Conservation (phyloP, 306 rosid genomes). For the Sicyos edulis region DNA sequence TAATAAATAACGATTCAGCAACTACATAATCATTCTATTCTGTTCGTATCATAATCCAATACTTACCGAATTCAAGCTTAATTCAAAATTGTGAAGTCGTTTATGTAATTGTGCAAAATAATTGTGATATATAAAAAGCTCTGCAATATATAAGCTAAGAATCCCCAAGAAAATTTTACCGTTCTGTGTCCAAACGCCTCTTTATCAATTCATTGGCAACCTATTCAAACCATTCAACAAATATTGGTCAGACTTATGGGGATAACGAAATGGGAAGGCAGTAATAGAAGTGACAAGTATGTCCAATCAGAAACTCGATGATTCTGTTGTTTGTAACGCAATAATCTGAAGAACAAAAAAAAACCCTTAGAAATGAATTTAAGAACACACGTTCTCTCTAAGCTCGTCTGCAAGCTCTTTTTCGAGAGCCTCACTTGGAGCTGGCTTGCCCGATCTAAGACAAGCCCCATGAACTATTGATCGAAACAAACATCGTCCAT, state of each 20-base stretch:
- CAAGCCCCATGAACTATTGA: constrained; percentile 66
- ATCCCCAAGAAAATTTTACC: constrained; percentile 39
- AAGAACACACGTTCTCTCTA: constrained; percentile 44
- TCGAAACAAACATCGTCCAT: constrained; percentile 87
- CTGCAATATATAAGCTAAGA: background rate
- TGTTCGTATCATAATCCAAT: background rate
- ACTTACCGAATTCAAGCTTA: background rate
- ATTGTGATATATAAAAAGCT: background rate
- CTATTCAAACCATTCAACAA: constrained; percentile 33
- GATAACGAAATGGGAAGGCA: background rate
- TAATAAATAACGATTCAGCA: background rate
- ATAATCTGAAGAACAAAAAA: background rate
- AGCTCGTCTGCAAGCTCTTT: constrained; percentile 86
- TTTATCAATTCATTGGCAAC: constrained; percentile 75
- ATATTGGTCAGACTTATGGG: constrained; percentile 6
- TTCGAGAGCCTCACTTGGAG: constrained; percentile 52
- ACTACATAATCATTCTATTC: background rate
- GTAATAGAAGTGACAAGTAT: background rate
- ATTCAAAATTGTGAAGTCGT: background rate
- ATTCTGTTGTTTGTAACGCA: constrained; percentile 6
- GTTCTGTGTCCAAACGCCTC: constrained; percentile 55
- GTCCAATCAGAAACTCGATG: background rate
- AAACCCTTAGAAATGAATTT: constrained; percentile 7
- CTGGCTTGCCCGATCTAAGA: constrained; percentile 51
- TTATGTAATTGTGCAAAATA: background rate